These are phyloP conservation scores for Panellus pusillus DNA, from an alignment of 768 basidiomycete genomes.

Conservation along the genomic window DNA sequence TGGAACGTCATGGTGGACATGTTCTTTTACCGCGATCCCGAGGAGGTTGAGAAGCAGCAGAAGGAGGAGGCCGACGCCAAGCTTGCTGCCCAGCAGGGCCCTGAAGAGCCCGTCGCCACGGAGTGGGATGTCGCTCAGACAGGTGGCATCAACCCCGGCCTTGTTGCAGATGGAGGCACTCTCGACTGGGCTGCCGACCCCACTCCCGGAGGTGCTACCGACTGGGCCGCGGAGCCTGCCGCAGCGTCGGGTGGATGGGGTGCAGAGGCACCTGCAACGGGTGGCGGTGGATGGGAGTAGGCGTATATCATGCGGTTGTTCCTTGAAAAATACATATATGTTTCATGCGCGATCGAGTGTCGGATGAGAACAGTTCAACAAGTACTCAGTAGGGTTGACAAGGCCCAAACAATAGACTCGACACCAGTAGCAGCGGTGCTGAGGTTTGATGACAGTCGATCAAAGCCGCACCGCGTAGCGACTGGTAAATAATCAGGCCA, in stretches of 20 bases:
- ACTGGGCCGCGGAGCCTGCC: constrained; percentile 88
- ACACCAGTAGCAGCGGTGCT: too few species aligned
- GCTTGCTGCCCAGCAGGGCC: constrained; percentile 57
- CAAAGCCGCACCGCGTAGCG: too few species aligned
- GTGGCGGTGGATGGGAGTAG: constrained; percentile 36
- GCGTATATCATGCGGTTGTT: neutral
- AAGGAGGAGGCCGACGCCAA: constrained; percentile 91
- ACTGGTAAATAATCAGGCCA: too few species aligned
- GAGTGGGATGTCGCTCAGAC: constrained; percentile 79
- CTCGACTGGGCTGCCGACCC: constrained; percentile 85
- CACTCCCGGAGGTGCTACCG: constrained; percentile 47
- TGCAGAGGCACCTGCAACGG: constrained; percentile 33
- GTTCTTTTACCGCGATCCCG: constrained; percentile 99
- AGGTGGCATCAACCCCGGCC: constrained; percentile 75
- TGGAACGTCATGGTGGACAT: constrained; percentile 99
- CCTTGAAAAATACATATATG: too few species aligned
- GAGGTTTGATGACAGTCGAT: too few species aligned
- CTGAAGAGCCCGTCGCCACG: constrained; percentile 48
- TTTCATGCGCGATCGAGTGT: too few species aligned
- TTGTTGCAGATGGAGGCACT: constrained; percentile 67
- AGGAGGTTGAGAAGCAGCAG: constrained; percentile 98
- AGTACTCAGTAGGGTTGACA: too few species aligned
- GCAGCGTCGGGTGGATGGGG: constrained; percentile 46
- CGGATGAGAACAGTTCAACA: too few species aligned
- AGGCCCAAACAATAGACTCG: too few species aligned